phyloP scores from a whole-genome alignment of 2,329 filamentous ascomycete genomes.

The Penicillium digitatum region DNA sequence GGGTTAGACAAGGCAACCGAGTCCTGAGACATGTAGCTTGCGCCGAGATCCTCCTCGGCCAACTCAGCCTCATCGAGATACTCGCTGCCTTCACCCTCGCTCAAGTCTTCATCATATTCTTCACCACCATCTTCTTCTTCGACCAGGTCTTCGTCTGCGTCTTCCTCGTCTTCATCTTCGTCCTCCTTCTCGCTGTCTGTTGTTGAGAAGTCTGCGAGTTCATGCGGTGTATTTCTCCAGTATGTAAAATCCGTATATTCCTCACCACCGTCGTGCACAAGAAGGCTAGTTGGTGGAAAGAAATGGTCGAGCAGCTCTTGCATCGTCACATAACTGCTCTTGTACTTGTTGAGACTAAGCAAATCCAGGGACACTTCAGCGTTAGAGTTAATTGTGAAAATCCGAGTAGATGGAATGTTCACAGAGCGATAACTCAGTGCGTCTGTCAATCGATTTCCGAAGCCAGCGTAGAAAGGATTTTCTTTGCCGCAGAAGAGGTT shows the following conservation, averaged over 20 bases:
- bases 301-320: constrained; percentile 96
- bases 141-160: constrained; percentile 43
- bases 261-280: constrained; percentile 85
- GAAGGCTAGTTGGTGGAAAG: constrained; percentile 83
- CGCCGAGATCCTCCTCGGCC: constrained; percentile 32
- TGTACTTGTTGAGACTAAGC: constrained; percentile 86
- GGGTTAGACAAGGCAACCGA: constrained; percentile 47
- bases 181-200: constrained; percentile 63
- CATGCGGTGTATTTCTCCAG: constrained; percentile 81
- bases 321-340: constrained; percentile 96
- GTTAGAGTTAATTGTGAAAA: constrained; percentile 98
- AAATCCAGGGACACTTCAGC: constrained; percentile 91
- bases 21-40: constrained; percentile 36
- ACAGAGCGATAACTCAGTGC: constrained; percentile 94
- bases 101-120: constrained; percentile 41
- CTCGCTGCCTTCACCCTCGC: constrained; percentile 53
- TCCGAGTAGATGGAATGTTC: constrained; percentile 87
- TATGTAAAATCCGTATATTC: constrained; percentile 97
- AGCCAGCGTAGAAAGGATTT: constrained; percentile 92
- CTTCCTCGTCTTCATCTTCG: constrained; percentile 52
- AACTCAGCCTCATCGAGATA: constrained; percentile 50
- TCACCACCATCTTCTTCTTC: constrained; percentile 50
- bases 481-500: constrained; percentile 73
- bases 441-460: constrained; percentile 93
- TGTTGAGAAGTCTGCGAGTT: constrained; percentile 82